Base-by-base conservation (phyloP, 208 protist species). In the Wallacemonas rigidus region DNA sequence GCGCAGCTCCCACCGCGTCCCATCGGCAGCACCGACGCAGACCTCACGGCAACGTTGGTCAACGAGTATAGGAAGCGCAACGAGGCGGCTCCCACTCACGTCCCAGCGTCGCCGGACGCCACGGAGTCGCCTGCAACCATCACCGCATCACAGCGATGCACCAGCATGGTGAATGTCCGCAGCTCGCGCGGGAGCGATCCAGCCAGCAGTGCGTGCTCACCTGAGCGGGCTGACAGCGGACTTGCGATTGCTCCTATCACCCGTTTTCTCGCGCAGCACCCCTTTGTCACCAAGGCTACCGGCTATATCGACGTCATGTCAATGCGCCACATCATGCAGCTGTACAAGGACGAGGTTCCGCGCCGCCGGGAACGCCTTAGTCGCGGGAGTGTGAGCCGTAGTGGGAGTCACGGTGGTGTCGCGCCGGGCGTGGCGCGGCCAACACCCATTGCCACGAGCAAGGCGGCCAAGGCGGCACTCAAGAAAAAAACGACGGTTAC, bases 31-130 rank as follows among this genome's bases (percentile, higher is more conserved):
- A 43, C 38, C 36, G 56, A 43, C 17, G 56, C 17, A n/a, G 56
- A 62, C 36, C 14, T 56, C 5, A n/a, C 51, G 15, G 14, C n/a
- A n/a, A 5, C 26, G 14, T 9, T 56, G 51, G 51, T n/a, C 51
- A 78, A 80, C 68, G 47, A 48, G 36, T 51, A 68, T 47, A 36
- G 82, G 6, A 50, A 48, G 45, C 54, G 26, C n/a, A 2, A 2
- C 40, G 69, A 65, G 5, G 45, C 35, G 12, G 63, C 11, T 26
- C 17, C 61, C 26, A 36, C 26, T 26, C 26, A 26, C 0, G 26
- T 26, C 26, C 26, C 26, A 26, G 26, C 26, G 26, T 26, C 26
- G 26, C 26, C 26, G 26, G 26, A 26, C 26, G 26, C 26, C 26
- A 26, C 26, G 26, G 26, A 26, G 26, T 26, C 61, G 61, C 26